Percentiles rank a stretch among this genome's conserved stretches.
Evolutionary conservation across 148 eudicot genomes (phyloP).

Genomic region (Spergularia bocconei): DNA sequence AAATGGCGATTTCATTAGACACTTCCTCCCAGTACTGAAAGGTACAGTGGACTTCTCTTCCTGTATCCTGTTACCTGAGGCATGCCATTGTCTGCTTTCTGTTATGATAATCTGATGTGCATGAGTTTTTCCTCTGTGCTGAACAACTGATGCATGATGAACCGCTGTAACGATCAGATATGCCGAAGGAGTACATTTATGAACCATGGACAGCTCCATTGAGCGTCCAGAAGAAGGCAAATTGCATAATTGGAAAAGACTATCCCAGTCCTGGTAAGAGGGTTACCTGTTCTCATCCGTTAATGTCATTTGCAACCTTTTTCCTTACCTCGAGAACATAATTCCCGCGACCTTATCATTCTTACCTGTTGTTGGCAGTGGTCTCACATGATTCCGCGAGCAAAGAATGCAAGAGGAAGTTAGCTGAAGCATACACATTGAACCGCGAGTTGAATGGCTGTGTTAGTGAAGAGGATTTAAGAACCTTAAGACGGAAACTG

Average conservation of each 20-base stretch:
- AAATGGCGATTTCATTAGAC: constrained; percentile 70
- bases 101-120: background rate
- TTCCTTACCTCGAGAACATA: background rate
- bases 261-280: constrained; percentile 81
- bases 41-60: constrained; percentile 35
- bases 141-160: background rate
- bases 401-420: constrained; percentile 73
- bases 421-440: constrained; percentile 78
- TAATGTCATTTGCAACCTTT: background rate
- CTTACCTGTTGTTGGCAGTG: constrained; percentile 37
- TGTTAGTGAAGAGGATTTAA: constrained; percentile 62
- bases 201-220: constrained; percentile 96
- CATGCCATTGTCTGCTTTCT: background rate
- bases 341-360: background rate
- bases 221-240: constrained; percentile 74
- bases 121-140: background rate
- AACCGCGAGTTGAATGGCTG: constrained; percentile 54
- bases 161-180: constrained; percentile 42
- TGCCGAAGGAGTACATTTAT: constrained; percentile 90
- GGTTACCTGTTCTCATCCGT: background rate
- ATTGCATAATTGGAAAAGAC: constrained; percentile 83
- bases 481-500: constrained; percentile 46
- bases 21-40: constrained; percentile 83
- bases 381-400: constrained; percentile 71
- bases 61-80: background rate